Evolutionary conservation across 305 asterid species (phyloP).

Genomic region (Solanum hybrid): DNA sequence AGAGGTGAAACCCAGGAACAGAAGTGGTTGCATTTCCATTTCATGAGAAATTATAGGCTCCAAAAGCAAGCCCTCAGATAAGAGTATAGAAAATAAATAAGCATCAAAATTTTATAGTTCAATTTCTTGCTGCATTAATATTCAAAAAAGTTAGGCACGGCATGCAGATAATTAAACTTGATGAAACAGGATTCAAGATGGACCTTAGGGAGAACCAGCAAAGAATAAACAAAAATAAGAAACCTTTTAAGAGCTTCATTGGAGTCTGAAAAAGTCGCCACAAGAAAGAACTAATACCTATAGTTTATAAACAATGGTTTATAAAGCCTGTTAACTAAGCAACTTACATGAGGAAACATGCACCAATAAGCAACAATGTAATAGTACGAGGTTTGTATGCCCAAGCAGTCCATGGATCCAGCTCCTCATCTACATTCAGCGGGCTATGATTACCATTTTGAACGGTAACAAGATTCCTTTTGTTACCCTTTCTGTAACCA

Average conservation of each 20-base stretch:
- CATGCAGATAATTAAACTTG: neutral
- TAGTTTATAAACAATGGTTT: neutral
- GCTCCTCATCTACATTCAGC: conserved; percentile 47
- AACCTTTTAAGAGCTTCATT: neutral
- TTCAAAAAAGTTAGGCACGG: neutral
- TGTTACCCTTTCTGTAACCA: conserved; percentile 44
- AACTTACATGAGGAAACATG: conserved; percentile 92
- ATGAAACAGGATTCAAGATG: neutral
- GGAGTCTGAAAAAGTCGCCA: neutral
- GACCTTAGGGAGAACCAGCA: neutral
- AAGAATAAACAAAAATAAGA: neutral
- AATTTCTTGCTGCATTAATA: neutral
- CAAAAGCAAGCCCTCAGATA: neutral
- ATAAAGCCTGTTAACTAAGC: neutral
- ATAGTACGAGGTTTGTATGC: conserved; percentile 91
- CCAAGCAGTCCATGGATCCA: conserved; percentile 99
- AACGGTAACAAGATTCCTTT: conserved; percentile 30
- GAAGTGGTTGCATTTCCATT: neutral
- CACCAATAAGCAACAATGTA: conserved; percentile 77
- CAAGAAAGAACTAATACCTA: neutral
- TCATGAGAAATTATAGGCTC: neutral
- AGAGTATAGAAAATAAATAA: neutral
- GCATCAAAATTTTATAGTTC: neutral
- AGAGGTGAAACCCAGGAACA: neutral
- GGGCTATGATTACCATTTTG: conserved; percentile 52